Evolutionary conservation across 306 rosid species (phyloP).

Genomic region (Acacia crassicarpa): DNA sequence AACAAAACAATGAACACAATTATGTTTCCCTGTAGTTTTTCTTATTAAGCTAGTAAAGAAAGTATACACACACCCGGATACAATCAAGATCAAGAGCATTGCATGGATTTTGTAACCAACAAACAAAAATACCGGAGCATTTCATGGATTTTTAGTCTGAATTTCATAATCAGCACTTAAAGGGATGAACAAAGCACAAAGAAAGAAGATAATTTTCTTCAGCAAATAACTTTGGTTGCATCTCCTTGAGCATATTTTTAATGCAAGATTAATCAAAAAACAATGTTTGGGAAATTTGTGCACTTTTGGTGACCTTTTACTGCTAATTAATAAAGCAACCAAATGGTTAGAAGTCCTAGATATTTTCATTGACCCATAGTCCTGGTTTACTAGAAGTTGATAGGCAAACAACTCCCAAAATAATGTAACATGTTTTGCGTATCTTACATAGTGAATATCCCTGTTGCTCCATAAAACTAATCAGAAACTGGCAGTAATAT

Average conservation of each 20-base stretch:
- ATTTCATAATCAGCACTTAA: slow-evolving; percentile 8
- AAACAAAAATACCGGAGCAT: not conserved
- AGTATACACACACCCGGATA: not conserved
- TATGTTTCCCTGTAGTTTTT: slow-evolving; percentile 14
- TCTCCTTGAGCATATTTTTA: not conserved
- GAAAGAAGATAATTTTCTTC: slow-evolving; percentile 12
- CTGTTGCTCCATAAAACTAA: slow-evolving; percentile 1
- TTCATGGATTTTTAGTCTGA: slow-evolving; percentile 12
- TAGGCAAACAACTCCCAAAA: slow-evolving; percentile 1
- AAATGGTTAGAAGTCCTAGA: not conserved
- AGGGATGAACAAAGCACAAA: slow-evolving; percentile 20
- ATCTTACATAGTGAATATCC: not conserved
- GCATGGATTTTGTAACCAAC: not conserved
- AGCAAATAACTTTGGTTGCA: slow-evolving; percentile 20
- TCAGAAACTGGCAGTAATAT: slow-evolving; percentile 19
- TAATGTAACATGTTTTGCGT: slow-evolving; percentile 4
- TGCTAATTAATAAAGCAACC: slow-evolving; percentile 11
- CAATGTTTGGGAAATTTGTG: slow-evolving; percentile 8
- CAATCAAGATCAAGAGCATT: slow-evolving; percentile 2
- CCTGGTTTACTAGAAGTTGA: slow-evolving; percentile 21
- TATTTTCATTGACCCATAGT: slow-evolving; percentile 9
- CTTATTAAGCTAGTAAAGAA: slow-evolving; percentile 9
- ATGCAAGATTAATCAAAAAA: slow-evolving; percentile 3
- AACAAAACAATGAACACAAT: not conserved
- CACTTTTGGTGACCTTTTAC: not conserved